These are phyloP conservation scores for Daldinia sp. DNA, from an alignment of 2,329 filamentous ascomycete genomes.

Conservation along the genomic window DNA sequence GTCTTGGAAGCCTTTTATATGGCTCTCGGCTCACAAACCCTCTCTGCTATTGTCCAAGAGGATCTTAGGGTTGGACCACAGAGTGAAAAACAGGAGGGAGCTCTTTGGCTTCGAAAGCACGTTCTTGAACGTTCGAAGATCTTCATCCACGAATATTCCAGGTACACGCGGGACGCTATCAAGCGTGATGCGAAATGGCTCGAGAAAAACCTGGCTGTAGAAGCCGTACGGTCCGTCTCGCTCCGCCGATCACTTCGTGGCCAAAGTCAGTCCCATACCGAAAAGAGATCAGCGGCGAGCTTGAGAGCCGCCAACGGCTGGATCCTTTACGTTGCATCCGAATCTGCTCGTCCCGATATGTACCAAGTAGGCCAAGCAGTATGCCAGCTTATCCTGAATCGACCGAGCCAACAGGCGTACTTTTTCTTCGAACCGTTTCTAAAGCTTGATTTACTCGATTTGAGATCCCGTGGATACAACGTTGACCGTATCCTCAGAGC, in stretches of 20 bases:
- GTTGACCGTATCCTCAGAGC: slow-evolving; percentile 91
- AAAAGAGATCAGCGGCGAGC: slow-evolving; percentile 78
- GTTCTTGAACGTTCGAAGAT: slow-evolving; percentile 88
- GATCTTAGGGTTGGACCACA: slow-evolving; percentile 75
- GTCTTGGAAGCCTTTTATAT: slow-evolving; percentile 83
- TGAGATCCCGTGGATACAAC: slow-evolving; percentile 92
- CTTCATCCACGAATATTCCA: slow-evolving; percentile 79
- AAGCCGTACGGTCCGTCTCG: slow-evolving; percentile 79
- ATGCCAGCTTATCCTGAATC: slow-evolving; percentile 78
- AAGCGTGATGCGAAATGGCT: slow-evolving; percentile 91
- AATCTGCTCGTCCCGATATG: slow-evolving; percentile 71
- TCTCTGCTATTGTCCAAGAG: slow-evolving; percentile 82
- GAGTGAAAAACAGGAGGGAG: slow-evolving; percentile 72
- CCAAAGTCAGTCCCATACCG: slow-evolving; percentile 72
- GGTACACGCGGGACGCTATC: slow-evolving; percentile 79
- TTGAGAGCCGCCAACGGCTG: slow-evolving; percentile 62
- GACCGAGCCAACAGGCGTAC: slow-evolving; percentile 87
- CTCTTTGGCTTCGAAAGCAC: slow-evolving; percentile 75
- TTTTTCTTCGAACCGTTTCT: slow-evolving; percentile 92
- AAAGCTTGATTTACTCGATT: slow-evolving; percentile 80
- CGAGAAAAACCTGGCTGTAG: slow-evolving; percentile 81
- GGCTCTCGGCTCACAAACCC: slow-evolving; percentile 76
- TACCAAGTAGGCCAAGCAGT: slow-evolving; percentile 93
- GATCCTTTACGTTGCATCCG: slow-evolving; percentile 78
- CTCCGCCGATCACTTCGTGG: slow-evolving; percentile 79